Base-by-base conservation (phyloP, 2,329 filamentous ascomycete species). In the Paraphaeosphaeria sporulosa region DNA sequence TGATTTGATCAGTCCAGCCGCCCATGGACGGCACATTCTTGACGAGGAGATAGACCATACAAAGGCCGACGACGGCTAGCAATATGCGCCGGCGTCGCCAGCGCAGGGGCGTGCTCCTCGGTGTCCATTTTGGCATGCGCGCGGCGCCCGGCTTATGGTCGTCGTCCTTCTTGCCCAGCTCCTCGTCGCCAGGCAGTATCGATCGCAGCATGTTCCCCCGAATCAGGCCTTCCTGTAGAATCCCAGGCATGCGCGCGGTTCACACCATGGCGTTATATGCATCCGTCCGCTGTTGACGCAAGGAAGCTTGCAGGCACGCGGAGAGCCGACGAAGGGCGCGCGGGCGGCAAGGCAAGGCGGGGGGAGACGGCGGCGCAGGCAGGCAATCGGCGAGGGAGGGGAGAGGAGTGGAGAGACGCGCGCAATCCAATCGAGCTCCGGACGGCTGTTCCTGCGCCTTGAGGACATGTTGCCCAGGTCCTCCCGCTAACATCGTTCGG, bases 91-190 rank as follows among this genome's bases (percentile, higher is more conserved):
- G 84, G 66, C 79, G 79, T 44, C 83, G 80, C 73, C 80, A 79
- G 58, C 76, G 74, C 61, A 77, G 77, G 27, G 70, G 75, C 21
- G 64, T 66, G 43, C 53, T 65, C 62, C 66, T 63, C 1, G 61
- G 47, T 9, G 27, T 38, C 66, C 70, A 74, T 49, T 50, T n/a
- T 53, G 76, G 67, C 50, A 71, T 79, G 75, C 70, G 75, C 53
- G 67, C 27, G 4, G 58, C 64, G 17, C 70, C 70, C 7, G 79
- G 80, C 61, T 77, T 81, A 74, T 86, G 84, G 74, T 89, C 86
- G 73, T 89, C 87, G 74, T 89, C 84, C 71, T 86, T 86, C 77
- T 89, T 89, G 59, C 86, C 87, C 60, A 88, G 81, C 80, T 89
- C 86, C 77, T 87, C 86, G 71, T 89, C 87, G 59, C 79, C 82